Percentiles rank a stretch among this genome's conserved stretches.
phyloP scores from a whole-genome alignment of 108 stramenopile species.

The Schizochytrium sp. region DNA sequence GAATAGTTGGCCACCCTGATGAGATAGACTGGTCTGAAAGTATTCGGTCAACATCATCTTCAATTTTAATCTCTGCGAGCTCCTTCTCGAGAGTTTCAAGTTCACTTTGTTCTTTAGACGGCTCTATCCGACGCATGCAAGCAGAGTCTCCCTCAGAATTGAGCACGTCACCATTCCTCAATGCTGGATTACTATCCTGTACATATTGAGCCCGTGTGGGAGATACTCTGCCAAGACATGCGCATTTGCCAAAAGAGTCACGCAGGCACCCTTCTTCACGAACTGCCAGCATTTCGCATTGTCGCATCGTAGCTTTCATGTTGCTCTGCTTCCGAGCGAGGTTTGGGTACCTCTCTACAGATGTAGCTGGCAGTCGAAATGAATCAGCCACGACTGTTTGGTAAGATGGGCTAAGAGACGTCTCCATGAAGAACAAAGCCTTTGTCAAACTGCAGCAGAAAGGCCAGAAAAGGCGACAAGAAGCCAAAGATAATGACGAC shows the following conservation, averaged over 20 bases:
- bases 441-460: no score
- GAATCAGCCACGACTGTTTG: neutral
- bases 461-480: no score
- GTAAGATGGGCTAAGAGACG: neutral
- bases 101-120: no score
- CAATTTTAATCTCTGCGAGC: neutral
- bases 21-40: neutral
- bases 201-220: neutral
- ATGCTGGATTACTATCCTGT: neutral
- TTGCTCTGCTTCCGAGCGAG: neutral
- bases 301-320: no score
- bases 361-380: neutral
- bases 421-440: no score
- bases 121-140: no score
- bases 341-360: no score
- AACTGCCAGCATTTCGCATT: neutral
- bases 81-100: neutral
- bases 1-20: neutral
- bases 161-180: no score
- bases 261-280: constrained; percentile 22
- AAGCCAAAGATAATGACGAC: no score
- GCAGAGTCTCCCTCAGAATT: no score
- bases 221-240: neutral
- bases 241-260: neutral
- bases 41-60: neutral